phyloP scores from a whole-genome alignment of 164 flowering plant genomes.

The Nelumbo lutea region DNA sequence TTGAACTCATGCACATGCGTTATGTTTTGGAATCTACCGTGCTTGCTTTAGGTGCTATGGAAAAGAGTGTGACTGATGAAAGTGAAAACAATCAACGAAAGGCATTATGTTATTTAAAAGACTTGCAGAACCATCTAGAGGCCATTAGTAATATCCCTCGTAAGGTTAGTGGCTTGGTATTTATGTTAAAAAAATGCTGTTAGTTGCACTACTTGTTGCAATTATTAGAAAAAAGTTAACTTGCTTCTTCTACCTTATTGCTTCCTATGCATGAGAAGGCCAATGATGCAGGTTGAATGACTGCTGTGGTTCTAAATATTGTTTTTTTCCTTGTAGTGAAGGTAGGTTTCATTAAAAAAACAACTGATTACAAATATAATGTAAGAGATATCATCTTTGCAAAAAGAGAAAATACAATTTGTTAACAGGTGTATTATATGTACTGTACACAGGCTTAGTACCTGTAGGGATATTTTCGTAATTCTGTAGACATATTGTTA shows the following conservation, averaged over 20 bases:
- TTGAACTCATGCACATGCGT: conserved; percentile 97
- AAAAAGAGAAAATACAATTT: no score
- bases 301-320: no score
- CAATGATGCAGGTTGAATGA: not conserved
- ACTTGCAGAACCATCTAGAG: conserved; percentile 68
- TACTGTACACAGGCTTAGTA: no score
- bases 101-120: conserved; percentile 54
- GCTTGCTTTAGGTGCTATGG: conserved; percentile 86
- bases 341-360: no score
- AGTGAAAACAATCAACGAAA: conserved; percentile 31
- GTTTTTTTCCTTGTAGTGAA: no score
- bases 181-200: conserved; percentile 1
- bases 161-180: conserved; percentile 49
- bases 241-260: not conserved
- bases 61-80: conserved; percentile 38
- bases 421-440: no score
- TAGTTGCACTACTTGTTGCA: not conserved
- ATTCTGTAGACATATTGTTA: no score
- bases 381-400: no score
- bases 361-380: no score
- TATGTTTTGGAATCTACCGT: conserved; percentile 81
- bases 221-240: no score
- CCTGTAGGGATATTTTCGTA: no score
- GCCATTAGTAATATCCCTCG: conserved; percentile 67
- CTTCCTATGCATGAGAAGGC: not conserved